Evolutionary conservation across 768 basidiomycete genomes (phyloP).

Genomic region (Guyanaporus albipodus): DNA sequence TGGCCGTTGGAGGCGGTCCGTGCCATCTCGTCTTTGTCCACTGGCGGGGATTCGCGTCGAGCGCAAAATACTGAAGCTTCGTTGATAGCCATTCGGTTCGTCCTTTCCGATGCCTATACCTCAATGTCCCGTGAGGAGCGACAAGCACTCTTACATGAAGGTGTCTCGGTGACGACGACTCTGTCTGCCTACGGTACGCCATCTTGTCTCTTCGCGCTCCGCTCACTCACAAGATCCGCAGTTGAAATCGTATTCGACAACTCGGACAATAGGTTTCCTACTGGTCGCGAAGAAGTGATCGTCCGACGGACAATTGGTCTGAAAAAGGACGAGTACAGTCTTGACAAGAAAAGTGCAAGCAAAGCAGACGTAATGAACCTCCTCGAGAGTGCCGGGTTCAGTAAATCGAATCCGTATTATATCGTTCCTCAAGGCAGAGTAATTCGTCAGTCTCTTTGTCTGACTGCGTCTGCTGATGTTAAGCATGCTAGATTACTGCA

Average conservation of each 20-base stretch:
- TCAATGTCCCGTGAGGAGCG: constrained; percentile 93
- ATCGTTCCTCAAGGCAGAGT: constrained; percentile 98
- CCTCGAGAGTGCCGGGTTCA: constrained; percentile 95
- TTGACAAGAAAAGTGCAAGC: constrained; percentile 92
- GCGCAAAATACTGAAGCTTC: constrained; percentile 3
- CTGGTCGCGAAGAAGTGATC: constrained; percentile 80
- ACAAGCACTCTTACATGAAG: constrained; percentile 90
- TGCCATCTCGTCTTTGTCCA: not conserved
- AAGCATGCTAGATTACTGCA: constrained; percentile 70
- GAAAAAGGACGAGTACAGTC: constrained; percentile 98
- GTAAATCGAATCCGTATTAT: constrained; percentile 97
- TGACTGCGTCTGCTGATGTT: constrained; percentile 8
- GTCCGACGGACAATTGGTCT: constrained; percentile 92
- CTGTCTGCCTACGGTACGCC: constrained; percentile 81
- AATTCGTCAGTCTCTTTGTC: constrained; percentile 28
- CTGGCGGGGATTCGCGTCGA: not conserved
- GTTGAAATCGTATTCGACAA: constrained; percentile 98
- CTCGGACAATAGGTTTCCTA: constrained; percentile 90
- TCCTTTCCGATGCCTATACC: constrained; percentile 95
- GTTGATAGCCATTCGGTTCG: constrained; percentile 85
- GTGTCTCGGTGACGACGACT: constrained; percentile 81
- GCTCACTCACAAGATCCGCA: constrained; percentile 4
- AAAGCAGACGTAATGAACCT: constrained; percentile 98
- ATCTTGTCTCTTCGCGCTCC: not conserved
- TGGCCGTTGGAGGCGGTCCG: not conserved